Evolutionary conservation across 257 asterid species (phyloP).

Genomic region (Mentha longifolia): DNA sequence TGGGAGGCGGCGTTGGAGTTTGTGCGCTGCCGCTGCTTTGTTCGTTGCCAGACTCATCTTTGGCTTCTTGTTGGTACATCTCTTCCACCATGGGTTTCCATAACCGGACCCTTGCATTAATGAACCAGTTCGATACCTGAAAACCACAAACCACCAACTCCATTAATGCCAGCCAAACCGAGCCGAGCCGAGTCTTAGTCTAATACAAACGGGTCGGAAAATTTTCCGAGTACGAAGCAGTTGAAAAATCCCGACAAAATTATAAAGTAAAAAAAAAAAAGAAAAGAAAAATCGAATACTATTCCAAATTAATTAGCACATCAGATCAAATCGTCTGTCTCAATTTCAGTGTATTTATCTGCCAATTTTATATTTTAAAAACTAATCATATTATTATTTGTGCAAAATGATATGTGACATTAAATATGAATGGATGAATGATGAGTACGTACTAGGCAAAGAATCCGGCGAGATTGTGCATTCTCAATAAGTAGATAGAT

Average conservation of each 20-base stretch:
- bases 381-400: neutral
- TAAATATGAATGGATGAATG: slow-evolving; percentile 4
- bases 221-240: no score
- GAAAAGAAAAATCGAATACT: no score
- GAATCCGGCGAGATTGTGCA: slow-evolving; percentile 18
- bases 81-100: slow-evolving; percentile 99
- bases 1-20: slow-evolving; percentile 54
- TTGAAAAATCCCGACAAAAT: no score
- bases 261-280: no score
- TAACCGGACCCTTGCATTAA: slow-evolving; percentile 98
- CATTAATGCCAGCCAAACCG: neutral
- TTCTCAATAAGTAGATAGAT: slow-evolving; percentile 17
- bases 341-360: no score
- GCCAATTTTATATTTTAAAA: no score
- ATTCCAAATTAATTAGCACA: neutral
- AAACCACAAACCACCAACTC: neutral
- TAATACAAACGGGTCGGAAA: no score
- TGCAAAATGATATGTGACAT: neutral
- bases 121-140: slow-evolving; percentile 99
- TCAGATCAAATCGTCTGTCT: no score
- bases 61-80: slow-evolving; percentile 96
- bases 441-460: neutral
- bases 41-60: slow-evolving; percentile 50
- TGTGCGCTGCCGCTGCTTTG: slow-evolving; percentile 59
- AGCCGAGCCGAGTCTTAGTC: no score